Percentiles rank a stretch among this genome's conserved stretches.
phyloP scores from a whole-genome alignment of 106 monocot genomes.

The Apostasia ramifera region DNA sequence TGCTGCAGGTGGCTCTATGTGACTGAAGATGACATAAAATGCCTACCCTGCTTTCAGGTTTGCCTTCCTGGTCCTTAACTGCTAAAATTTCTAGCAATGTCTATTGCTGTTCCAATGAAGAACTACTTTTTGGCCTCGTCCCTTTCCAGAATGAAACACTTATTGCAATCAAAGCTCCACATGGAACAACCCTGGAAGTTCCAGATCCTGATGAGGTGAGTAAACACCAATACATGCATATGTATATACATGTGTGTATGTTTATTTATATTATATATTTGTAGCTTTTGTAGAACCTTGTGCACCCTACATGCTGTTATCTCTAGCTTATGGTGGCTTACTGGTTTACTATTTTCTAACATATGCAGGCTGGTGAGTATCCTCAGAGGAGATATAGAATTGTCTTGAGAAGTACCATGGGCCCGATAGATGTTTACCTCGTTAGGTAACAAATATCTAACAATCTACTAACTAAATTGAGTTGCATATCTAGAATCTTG shows the following conservation, averaged over 20 bases:
- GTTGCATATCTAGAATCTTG: not conserved
- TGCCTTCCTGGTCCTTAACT: not conserved
- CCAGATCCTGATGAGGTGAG: conserved; percentile 92
- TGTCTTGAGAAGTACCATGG: conserved; percentile 85
- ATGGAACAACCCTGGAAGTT: conserved; percentile 89
- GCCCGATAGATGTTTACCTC: conserved; percentile 89
- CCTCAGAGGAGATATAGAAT: conserved; percentile 87
- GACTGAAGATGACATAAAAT: conserved; percentile 92
- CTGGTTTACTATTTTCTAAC: not conserved
- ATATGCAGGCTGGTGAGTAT: conserved; percentile 61
- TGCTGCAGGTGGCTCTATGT: conserved; percentile 83
- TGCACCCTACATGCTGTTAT: not conserved
- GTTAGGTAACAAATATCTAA: conserved; percentile 53
- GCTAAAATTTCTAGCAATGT: not conserved
- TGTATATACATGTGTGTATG: too few relatives aligned
- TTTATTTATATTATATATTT: too few relatives aligned
- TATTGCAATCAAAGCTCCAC: conserved; percentile 95
- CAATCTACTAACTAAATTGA: not conserved
- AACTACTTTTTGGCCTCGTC: not conserved
- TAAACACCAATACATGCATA: not conserved
- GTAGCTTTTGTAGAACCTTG: not conserved
- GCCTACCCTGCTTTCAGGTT: conserved; percentile 88
- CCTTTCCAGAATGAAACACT: conserved; percentile 72
- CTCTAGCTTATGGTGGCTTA: not conserved
- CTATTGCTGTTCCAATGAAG: not conserved